phyloP scores from a whole-genome alignment of 208 protist genomes.

The Acanthamoeba sp. region DNA sequence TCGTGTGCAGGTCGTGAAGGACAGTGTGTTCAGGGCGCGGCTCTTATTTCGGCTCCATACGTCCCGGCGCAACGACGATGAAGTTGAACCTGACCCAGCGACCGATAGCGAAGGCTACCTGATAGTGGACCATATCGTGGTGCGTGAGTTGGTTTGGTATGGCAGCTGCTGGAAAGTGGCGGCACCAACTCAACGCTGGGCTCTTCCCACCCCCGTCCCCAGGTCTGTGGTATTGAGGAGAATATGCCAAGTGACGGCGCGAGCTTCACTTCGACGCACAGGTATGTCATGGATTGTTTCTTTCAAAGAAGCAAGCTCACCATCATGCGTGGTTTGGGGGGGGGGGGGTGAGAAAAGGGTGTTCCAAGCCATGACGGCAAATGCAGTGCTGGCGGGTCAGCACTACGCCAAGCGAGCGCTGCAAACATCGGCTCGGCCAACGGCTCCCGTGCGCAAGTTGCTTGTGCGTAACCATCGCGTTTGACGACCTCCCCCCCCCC shows the following conservation, averaged over 20 bases:
- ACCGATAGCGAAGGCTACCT: not conserved
- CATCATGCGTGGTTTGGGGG: too few species aligned
- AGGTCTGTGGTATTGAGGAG: slow-evolving; percentile 30
- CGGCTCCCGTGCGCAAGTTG: slow-evolving; percentile 6
- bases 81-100: not conserved
- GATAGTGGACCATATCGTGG: slow-evolving; percentile 22
- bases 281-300: not conserved
- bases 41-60: not conserved
- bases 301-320: too few species aligned
- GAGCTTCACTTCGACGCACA: slow-evolving; percentile 10
- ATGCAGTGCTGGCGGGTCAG: not conserved
- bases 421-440: not conserved
- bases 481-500: not conserved
- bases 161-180: too few species aligned
- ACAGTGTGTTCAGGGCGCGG: not conserved
- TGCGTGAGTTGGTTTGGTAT: not conserved
- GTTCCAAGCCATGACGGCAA: slow-evolving; percentile 31
- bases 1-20: not conserved
- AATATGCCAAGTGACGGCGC: not conserved
- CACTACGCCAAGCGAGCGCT: not conserved
- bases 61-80: not conserved
- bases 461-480: not conserved
- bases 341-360: not conserved
- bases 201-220: too few species aligned
- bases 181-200: too few species aligned